Evolutionary conservation across 1,284 basidiomycete species (phyloP).

Genomic region (Clitocybe nebularis): DNA sequence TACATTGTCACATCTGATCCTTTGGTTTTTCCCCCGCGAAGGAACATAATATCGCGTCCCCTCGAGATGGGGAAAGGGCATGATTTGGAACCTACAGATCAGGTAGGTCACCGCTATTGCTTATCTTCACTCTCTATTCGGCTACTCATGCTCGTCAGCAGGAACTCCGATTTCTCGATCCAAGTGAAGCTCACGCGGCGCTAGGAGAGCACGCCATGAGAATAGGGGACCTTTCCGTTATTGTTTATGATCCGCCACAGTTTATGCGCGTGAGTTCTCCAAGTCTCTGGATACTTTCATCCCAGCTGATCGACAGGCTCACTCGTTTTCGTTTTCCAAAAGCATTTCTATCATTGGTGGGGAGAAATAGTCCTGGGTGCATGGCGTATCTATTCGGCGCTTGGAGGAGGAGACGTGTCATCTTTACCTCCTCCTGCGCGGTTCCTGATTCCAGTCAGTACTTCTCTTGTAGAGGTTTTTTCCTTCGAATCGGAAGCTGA

Average conservation of each 20-base stretch:
- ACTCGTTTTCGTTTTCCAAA: slow-evolving; percentile 3
- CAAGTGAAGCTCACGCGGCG: slow-evolving; percentile 22
- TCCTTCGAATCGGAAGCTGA: neutral
- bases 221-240: slow-evolving; percentile 27
- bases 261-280: slow-evolving; percentile 28
- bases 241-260: slow-evolving; percentile 33
- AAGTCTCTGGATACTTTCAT: neutral
- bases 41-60: slow-evolving; percentile 19
- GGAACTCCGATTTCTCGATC: slow-evolving; percentile 31
- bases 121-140: too few relatives aligned
- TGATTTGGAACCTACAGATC: slow-evolving; percentile 20
- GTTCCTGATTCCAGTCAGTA: slow-evolving; percentile 33
- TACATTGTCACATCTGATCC: slow-evolving; percentile 19
- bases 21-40: slow-evolving; percentile 16
- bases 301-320: neutral
- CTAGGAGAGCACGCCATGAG: slow-evolving; percentile 26
- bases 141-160: slow-evolving; percentile 11
- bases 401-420: slow-evolving; percentile 17
- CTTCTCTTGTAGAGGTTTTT: neutral
- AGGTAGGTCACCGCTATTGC: slow-evolving; percentile 14
- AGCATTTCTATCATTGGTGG: slow-evolving; percentile 44
- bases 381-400: slow-evolving; percentile 29
- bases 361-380: slow-evolving; percentile 37
- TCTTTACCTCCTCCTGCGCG: slow-evolving; percentile 22
- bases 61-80: slow-evolving; percentile 13